phyloP scores from a whole-genome alignment of 352 stramenopile genomes.

The Phytophthora chlamydospora region DNA sequence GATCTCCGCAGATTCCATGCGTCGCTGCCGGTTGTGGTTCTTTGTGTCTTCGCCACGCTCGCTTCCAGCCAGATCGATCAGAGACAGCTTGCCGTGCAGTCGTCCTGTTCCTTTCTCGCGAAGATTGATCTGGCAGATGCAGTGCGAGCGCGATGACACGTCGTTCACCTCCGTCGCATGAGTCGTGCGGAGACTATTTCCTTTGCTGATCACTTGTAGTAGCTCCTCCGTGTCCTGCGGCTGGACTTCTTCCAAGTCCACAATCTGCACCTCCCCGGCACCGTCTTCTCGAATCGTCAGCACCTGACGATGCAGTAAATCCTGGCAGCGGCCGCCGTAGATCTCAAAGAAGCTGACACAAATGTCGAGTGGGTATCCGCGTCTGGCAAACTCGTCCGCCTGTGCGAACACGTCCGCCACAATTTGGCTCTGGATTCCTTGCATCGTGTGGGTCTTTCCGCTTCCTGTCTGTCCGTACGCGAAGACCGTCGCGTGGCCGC shows the following conservation, averaged over 20 bases:
- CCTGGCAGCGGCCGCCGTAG: slow-evolving; percentile 95
- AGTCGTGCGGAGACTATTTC: slow-evolving; percentile 94
- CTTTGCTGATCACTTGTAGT: slow-evolving; percentile 92
- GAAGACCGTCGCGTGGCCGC: slow-evolving; percentile 96
- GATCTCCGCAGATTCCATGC: slow-evolving; percentile 97
- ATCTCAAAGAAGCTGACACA: slow-evolving; percentile 98
- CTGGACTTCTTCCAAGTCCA: slow-evolving; percentile 94
- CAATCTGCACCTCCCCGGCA: slow-evolving; percentile 94
- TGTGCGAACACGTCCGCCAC: slow-evolving; percentile 78
- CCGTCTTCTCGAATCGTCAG: slow-evolving; percentile 95
- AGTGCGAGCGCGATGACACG: slow-evolving; percentile 93
- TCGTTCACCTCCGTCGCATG: slow-evolving; percentile 97
- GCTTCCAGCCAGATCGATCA: slow-evolving; percentile 97
- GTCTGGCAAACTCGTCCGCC: slow-evolving; percentile 57
- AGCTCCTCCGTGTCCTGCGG: slow-evolving; percentile 89
- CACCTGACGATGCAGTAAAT: slow-evolving; percentile 91
- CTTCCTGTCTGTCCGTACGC: slow-evolving; percentile 95
- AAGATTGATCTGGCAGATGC: slow-evolving; percentile 95
- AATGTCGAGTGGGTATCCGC: slow-evolving; percentile 77
- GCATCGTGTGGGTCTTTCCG: slow-evolving; percentile 96
- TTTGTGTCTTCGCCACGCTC: slow-evolving; percentile 96
- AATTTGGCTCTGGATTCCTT: slow-evolving; percentile 84
- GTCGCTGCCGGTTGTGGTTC: slow-evolving; percentile 91
- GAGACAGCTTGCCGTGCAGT: slow-evolving; percentile 91
- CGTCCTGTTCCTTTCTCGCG: slow-evolving; percentile 53